Conservation (phyloP, 2,329 filamentous ascomycete genomes). For the Lasiodiplodia citricola region DNA sequence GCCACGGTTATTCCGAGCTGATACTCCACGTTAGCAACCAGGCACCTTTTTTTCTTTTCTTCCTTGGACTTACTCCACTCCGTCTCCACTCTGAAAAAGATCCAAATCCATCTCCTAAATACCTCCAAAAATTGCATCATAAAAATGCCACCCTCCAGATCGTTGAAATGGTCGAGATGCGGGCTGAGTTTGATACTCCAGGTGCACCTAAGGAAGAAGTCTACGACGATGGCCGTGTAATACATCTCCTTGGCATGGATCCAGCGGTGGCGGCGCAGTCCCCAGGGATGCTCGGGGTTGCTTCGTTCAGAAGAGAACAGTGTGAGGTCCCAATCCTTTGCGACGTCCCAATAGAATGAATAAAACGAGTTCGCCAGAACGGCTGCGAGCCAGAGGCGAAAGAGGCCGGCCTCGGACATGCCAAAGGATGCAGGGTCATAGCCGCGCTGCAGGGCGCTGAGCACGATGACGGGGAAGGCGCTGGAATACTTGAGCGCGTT, state of each 20-base stretch:
- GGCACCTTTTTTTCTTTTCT: neutral
- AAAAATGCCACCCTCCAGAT: constrained; percentile 89
- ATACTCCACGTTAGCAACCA: constrained; percentile 29
- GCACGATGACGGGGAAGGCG: constrained; percentile 87
- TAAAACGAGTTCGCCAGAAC: constrained; percentile 86
- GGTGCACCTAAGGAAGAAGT: constrained; percentile 82
- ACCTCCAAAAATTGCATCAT: constrained; percentile 87
- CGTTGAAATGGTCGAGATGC: constrained; percentile 80
- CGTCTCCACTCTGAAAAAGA: constrained; percentile 93
- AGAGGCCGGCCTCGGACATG: constrained; percentile 61
- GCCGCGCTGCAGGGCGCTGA: constrained; percentile 75
- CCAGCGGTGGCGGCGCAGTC: constrained; percentile 74
- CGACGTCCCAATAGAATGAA: constrained; percentile 98
- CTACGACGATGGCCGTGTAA: constrained; percentile 78
- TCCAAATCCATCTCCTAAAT: constrained; percentile 90
- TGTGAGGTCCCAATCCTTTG: constrained; percentile 95
- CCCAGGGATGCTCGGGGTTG: constrained; percentile 72
- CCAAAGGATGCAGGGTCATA: constrained; percentile 58
- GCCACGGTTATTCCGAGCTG: constrained; percentile 60
- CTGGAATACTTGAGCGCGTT: constrained; percentile 96
- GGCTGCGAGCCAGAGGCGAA: constrained; percentile 67
- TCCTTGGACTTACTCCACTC: constrained; percentile 72
- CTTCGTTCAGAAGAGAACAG: constrained; percentile 72
- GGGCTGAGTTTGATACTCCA: constrained; percentile 89
- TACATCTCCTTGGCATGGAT: constrained; percentile 78